phyloP scores from a whole-genome alignment of 371 early-diverging fungal genomes.

The Mucor irregularis region DNA sequence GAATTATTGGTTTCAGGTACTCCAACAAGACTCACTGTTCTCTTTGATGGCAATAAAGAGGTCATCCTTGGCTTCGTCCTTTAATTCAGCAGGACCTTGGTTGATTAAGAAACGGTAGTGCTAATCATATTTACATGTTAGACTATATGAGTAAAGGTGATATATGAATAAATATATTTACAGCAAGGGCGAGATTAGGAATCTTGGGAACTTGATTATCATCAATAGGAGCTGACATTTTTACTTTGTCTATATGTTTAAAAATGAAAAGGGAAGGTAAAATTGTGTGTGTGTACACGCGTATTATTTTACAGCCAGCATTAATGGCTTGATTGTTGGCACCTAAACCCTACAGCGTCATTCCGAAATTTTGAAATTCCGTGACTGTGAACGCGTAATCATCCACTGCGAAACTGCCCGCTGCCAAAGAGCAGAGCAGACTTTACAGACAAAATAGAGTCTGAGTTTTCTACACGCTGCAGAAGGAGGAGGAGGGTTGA shows the following conservation, averaged over 20 bases:
- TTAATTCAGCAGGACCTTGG: conserved; percentile 61
- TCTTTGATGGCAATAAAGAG: conserved; percentile 69
- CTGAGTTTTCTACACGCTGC: conserved; percentile 1
- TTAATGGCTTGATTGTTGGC: neutral
- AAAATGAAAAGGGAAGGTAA: conserved; percentile 4
- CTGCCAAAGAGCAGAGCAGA: neutral
- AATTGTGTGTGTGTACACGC: conserved; percentile 6
- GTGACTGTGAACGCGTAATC: conserved; percentile 31
- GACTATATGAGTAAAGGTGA: neutral
- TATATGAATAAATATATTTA: conserved; percentile 13
- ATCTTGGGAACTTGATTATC: conserved; percentile 71
- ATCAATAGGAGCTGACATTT: conserved; percentile 27
- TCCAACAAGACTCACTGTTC: conserved; percentile 54
- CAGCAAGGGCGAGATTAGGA: conserved; percentile 73
- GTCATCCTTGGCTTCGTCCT: conserved; percentile 61
- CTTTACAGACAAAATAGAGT: too few relatives aligned
- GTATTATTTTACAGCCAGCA: conserved; percentile 8
- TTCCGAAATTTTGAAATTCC: neutral
- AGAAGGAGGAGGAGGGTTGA: too few relatives aligned
- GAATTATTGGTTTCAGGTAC: neutral
- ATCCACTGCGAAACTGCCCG: neutral
- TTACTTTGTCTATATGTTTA: neutral
- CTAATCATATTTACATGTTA: conserved; percentile 33
- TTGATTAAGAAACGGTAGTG: conserved; percentile 74
- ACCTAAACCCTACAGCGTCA: conserved; percentile 2